Percentiles rank a stretch among this genome's conserved stretches.
Evolutionary conservation across 129 eudicot species (phyloP).

Genomic region (Ambrosia trifida): DNA sequence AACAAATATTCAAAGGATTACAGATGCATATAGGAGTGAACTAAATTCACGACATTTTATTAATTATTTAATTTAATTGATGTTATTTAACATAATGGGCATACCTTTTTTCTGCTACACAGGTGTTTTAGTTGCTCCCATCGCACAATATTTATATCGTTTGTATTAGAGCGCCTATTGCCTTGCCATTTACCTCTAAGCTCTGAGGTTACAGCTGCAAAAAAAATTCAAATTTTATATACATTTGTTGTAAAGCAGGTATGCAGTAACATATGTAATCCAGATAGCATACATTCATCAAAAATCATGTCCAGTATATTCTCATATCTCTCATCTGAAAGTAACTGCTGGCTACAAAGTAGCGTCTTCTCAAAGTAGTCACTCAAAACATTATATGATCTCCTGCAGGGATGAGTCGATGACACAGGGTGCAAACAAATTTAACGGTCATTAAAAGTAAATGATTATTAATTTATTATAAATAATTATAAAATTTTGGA

Average conservation of each 20-base stretch:
- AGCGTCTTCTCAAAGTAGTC: slow-evolving; percentile 65
- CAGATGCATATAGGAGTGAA: not conserved
- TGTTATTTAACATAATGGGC: not conserved
- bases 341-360: slow-evolving; percentile 65
- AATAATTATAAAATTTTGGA: not conserved
- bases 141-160: slow-evolving; percentile 65
- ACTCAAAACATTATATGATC: slow-evolving; percentile 74
- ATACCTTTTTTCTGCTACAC: slow-evolving; percentile 82
- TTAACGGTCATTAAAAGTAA: not conserved
- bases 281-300: slow-evolving; percentile 62
- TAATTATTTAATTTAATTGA: not conserved
- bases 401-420: slow-evolving; percentile 51
- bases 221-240: not conserved
- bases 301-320: slow-evolving; percentile 84
- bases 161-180: slow-evolving; percentile 50
- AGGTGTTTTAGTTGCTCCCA: slow-evolving; percentile 78
- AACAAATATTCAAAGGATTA: slow-evolving; percentile 5
- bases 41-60: not conserved
- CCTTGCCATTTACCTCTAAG: slow-evolving; percentile 83
- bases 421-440: slow-evolving; percentile 8
- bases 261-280: slow-evolving; percentile 4
- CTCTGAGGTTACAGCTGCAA: slow-evolving; percentile 68
- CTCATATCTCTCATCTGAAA: slow-evolving; percentile 78
- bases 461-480: not conserved
- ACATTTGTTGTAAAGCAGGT: slow-evolving; percentile 12